Evolutionary conservation across 2,329 filamentous ascomycete species (phyloP), one percentile per base, ranked within the genome.

Genomic region (Xylariales sp.): DNA sequence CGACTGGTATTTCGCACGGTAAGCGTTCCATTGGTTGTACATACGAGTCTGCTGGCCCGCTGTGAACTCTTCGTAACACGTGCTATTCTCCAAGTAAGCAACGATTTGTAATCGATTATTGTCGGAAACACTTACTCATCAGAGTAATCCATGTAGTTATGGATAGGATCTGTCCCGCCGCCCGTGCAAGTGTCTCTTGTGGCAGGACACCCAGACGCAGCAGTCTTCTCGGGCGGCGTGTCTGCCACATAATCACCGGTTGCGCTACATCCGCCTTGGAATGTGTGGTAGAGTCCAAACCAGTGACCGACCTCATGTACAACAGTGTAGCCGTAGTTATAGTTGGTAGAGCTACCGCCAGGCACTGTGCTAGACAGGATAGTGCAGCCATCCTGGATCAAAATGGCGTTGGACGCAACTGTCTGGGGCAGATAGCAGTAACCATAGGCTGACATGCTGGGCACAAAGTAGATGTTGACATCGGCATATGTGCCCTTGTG

Each of bases 281-380:
- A 72, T 31, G 67, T 69, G 53, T 73, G 69, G 48, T 58, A 60
- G 17, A 73, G 60, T 35, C 68, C 67, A 37, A 72, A 52, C 68
- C 68, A 72, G 56, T 72, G 69, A 13, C 69, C 69, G 29, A 66
- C 54, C 53, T 72, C 69, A 55, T 71, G 67, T 24, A 53, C 49
- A 11, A 34, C 32, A 5, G 42, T 45, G 34, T 36, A 28, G 25
- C 42, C 42, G 24, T 40, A 37, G 40, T 45, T 42, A 40, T 33
- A 45, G 43, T 65, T 58, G 21, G 51, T 44, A 6, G 49, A 48
- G 27, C 47, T 44, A 31, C 66, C 62, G 6, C 62, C 65, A 5
- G 64, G 65, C 14, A 67, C 54, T 14, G 57, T 57, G 37, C 49
- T 48, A 27, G 54, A 54, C 25, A 62, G 52, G 35, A 69, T 54